A percentile compares a stretch with the other conserved stretches of the same genome.
phyloP scores from a whole-genome alignment of 1,284 basidiomycete genomes.

The Golubevia pallescens region DNA sequence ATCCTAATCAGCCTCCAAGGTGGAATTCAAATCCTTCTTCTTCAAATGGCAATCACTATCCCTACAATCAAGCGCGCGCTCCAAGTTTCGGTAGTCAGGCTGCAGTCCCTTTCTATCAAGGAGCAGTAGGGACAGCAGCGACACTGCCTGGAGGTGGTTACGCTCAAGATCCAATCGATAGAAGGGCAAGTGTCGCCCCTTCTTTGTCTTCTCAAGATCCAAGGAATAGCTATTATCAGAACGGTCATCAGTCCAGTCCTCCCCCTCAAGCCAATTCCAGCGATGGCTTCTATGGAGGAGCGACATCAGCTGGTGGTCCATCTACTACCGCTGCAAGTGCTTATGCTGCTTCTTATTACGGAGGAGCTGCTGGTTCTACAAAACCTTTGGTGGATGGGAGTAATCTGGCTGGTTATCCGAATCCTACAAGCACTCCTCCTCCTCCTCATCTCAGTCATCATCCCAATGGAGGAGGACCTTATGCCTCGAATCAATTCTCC shows the following conservation, averaged over 20 bases:
- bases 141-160: neutral
- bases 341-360: constrained; percentile 3
- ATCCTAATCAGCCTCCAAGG: neutral
- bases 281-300: neutral
- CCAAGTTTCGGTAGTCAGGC: neutral
- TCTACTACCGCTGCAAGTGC: neutral
- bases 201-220: constrained; percentile 13
- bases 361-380: neutral
- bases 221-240: neutral
- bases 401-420: neutral
- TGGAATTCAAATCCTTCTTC: neutral
- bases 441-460: neutral
- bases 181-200: constrained; percentile 17
- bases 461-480: neutral
- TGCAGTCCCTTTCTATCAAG: neutral
- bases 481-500: neutral
- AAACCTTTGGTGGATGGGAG: neutral
- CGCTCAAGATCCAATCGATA: constrained; percentile 13
- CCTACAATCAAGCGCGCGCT: neutral
- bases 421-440: neutral
- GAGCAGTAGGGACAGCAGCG: neutral
- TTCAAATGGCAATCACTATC: neutral
- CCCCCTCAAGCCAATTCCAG: neutral
- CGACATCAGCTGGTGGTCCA: neutral
- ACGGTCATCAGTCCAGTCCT: neutral